phyloP scores from a whole-genome alignment of 495 filamentous ascomycete species.

The Neurospora sp. region DNA sequence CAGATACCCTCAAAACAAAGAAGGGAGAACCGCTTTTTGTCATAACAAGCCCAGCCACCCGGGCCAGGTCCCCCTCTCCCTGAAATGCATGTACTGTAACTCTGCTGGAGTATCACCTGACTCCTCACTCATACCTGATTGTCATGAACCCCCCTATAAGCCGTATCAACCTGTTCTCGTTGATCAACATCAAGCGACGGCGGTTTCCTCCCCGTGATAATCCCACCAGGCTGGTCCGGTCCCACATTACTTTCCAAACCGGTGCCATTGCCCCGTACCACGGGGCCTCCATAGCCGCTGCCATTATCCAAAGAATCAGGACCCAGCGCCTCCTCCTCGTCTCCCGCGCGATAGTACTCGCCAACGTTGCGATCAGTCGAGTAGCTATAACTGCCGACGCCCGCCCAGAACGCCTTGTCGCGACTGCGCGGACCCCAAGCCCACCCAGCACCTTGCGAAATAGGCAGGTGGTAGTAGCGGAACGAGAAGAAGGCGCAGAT shows the following conservation, averaged over 20 bases:
- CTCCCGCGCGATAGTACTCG: constrained; percentile 18
- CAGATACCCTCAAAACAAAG: not conserved
- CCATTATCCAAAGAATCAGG: constrained; percentile 8
- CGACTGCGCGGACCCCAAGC: constrained; percentile 44
- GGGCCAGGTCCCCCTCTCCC: not conserved
- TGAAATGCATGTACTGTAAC: not conserved
- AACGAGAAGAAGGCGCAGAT: constrained; percentile 40
- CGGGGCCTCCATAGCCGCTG: constrained; percentile 1
- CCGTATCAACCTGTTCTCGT: not conserved
- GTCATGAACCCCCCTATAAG: not conserved
- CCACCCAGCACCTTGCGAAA: constrained; percentile 50
- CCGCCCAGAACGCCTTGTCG: constrained; percentile 49
- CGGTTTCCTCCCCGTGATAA: not conserved
- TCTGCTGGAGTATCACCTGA: not conserved
- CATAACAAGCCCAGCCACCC: not conserved
- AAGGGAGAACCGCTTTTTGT: not conserved
- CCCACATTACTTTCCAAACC: not conserved
- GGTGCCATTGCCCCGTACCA: not conserved
- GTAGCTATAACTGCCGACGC: constrained; percentile 47
- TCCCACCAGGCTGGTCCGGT: not conserved
- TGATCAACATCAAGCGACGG: not conserved
- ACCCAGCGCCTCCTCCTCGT: constrained; percentile 25
- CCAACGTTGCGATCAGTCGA: constrained; percentile 29
- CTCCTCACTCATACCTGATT: not conserved
- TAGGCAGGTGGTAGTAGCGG: constrained; percentile 53